Evolutionary conservation across 306 rosid species (phyloP).

Genomic region (Acacia acuminata): DNA sequence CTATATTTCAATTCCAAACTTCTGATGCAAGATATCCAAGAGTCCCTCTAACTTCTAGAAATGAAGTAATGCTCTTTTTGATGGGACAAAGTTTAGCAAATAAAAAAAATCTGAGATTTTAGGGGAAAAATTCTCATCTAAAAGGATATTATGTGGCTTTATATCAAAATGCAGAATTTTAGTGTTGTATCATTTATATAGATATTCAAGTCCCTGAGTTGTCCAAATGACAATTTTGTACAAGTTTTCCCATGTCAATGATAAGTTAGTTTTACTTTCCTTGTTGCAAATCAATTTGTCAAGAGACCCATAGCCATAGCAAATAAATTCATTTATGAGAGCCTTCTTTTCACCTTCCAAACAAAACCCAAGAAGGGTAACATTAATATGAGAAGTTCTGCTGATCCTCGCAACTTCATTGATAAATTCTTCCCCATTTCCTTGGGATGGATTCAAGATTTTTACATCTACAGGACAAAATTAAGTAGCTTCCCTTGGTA

Average conservation of each 20-base stretch:
- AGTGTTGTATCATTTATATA: too few relatives aligned
- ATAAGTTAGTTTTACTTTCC: too few relatives aligned
- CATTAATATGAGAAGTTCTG: neutral
- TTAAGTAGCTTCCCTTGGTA: slow-evolving; percentile 21
- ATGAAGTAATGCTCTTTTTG: neutral
- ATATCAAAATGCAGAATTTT: too few relatives aligned
- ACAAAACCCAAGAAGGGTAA: neutral
- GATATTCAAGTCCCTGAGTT: too few relatives aligned
- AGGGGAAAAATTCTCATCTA: neutral
- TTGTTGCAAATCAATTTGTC: too few relatives aligned
- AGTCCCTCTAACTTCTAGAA: neutral
- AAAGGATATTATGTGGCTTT: neutral
- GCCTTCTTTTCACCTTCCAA: neutral
- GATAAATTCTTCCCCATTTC: slow-evolving; percentile 51
- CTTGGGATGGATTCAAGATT: slow-evolving; percentile 43
- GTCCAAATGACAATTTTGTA: too few relatives aligned
- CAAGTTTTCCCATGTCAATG: too few relatives aligned
- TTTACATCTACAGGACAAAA: slow-evolving; percentile 44
- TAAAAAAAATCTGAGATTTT: too few relatives aligned
- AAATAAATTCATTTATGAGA: neutral
- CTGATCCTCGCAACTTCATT: slow-evolving; percentile 36
- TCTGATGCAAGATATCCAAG: neutral
- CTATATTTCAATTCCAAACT: neutral
- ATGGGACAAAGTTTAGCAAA: neutral
- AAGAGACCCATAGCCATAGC: too few relatives aligned